Conservation (phyloP, 306 rosid genomes). For the Pyrus betulifolia region DNA sequence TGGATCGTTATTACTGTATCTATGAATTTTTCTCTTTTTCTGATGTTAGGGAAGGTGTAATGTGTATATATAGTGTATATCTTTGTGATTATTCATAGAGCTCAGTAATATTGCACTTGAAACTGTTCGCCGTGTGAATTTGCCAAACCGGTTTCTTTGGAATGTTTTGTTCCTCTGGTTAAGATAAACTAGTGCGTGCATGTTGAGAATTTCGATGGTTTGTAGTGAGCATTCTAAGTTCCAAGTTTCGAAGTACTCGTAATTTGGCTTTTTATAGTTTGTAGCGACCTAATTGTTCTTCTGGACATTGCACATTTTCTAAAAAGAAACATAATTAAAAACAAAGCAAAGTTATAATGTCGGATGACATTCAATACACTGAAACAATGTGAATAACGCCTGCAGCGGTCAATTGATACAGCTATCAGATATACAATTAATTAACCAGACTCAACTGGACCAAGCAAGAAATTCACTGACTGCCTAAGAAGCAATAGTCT, state of each 20-base stretch:
- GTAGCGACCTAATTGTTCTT: no score
- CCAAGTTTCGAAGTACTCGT: neutral
- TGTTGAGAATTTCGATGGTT: neutral
- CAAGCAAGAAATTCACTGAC: neutral
- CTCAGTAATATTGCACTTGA: no score
- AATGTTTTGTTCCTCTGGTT: neutral
- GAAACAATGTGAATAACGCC: neutral
- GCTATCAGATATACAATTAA: neutral
- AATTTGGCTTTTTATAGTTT: neutral
- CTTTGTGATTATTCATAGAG: neutral
- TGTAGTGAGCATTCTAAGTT: neutral
- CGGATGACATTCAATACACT: neutral
- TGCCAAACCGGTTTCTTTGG: neutral
- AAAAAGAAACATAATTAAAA: neutral
- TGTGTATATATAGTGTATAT: neutral
- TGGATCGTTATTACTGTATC: neutral
- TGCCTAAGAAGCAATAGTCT: neutral
- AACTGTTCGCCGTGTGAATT: neutral
- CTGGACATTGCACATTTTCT: no score
- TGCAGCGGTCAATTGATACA: neutral
- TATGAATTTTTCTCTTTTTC: neutral
- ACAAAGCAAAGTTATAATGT: neutral
- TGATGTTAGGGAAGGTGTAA: neutral
- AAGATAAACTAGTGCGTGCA: neutral
- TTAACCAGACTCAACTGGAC: neutral